phyloP scores from a whole-genome alignment of 2,329 filamentous ascomycete species.

The Dothideomycetes sp. region DNA sequence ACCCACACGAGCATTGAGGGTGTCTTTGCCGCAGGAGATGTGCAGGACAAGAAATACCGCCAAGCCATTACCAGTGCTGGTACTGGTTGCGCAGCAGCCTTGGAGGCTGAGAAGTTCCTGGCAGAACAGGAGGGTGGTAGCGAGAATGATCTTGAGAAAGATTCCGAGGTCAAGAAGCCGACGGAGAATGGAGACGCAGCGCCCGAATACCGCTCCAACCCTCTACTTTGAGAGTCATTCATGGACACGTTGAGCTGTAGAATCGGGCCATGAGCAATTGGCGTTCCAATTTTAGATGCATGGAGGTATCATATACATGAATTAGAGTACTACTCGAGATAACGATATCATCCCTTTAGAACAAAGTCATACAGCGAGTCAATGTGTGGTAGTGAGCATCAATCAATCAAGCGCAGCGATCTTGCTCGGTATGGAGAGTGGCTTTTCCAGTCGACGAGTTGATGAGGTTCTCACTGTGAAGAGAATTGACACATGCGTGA shows the following conservation, averaged over 20 bases:
- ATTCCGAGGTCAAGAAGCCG: slow-evolving; percentile 38
- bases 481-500: background rate
- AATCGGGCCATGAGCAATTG: background rate
- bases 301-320: too few relatives aligned
- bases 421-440: too few relatives aligned
- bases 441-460: too few relatives aligned
- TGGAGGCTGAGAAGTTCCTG: slow-evolving; percentile 92
- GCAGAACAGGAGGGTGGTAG: slow-evolving; percentile 62
- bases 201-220: slow-evolving; percentile 54
- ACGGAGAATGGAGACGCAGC: slow-evolving; percentile 40
- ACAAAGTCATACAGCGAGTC: too few relatives aligned
- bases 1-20: slow-evolving; percentile 80
- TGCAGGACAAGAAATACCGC: slow-evolving; percentile 96
- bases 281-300: too few relatives aligned
- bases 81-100: slow-evolving; percentile 87
- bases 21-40: slow-evolving; percentile 93
- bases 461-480: background rate
- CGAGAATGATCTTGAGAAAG: slow-evolving; percentile 33
- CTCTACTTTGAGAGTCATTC: slow-evolving; percentile 39
- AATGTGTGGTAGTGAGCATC: too few relatives aligned
- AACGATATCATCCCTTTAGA: too few relatives aligned
- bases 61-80: slow-evolving; percentile 97
- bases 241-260: background rate
- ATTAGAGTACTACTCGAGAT: too few relatives aligned
- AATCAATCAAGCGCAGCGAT: too few relatives aligned